Evolutionary conservation across 2,329 filamentous ascomycete genomes (phyloP).

Genomic region (Ampelomyces quisqualis): DNA sequence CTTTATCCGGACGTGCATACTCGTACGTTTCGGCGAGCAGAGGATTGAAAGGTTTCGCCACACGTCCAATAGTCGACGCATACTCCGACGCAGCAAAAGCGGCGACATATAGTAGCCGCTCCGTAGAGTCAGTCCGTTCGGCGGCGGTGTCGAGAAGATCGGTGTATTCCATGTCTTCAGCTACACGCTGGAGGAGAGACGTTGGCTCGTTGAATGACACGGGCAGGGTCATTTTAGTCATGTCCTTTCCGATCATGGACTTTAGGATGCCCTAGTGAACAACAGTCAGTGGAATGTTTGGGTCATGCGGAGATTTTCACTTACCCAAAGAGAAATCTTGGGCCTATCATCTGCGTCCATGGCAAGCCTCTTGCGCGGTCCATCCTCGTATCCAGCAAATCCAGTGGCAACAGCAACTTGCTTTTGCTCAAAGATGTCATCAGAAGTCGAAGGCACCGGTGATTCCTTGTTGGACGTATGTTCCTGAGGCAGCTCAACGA

Average conservation of each 20-base stretch:
- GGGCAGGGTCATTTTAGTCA: constrained; percentile 99
- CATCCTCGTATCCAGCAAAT: constrained; percentile 90
- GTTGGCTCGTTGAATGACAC: constrained; percentile 99
- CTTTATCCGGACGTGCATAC: constrained; percentile 92
- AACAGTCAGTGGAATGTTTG: constrained; percentile 23
- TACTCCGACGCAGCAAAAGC: constrained; percentile 97
- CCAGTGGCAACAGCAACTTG: constrained; percentile 69
- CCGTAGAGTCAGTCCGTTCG: constrained; percentile 80
- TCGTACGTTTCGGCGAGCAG: constrained; percentile 95
- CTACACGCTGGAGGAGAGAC: constrained; percentile 88
- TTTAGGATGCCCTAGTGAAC: constrained; percentile 86
- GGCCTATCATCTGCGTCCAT: constrained; percentile 91
- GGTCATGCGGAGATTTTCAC: neutral
- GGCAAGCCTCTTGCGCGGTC: constrained; percentile 74
- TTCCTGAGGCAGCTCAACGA: constrained; percentile 63
- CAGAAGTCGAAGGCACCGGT: constrained; percentile 38
- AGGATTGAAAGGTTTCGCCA: constrained; percentile 98
- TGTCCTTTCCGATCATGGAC: constrained; percentile 99
- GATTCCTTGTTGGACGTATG: constrained; percentile 44
- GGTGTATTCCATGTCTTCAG: constrained; percentile 97
- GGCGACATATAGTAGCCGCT: constrained; percentile 90
- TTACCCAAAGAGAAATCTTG: constrained; percentile 92
- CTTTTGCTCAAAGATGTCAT: constrained; percentile 53
- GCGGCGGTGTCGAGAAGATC: constrained; percentile 88
- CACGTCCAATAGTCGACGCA: constrained; percentile 91